Conservation (phyloP, 345 rosid species). For the Rhizophora mangle region DNA sequence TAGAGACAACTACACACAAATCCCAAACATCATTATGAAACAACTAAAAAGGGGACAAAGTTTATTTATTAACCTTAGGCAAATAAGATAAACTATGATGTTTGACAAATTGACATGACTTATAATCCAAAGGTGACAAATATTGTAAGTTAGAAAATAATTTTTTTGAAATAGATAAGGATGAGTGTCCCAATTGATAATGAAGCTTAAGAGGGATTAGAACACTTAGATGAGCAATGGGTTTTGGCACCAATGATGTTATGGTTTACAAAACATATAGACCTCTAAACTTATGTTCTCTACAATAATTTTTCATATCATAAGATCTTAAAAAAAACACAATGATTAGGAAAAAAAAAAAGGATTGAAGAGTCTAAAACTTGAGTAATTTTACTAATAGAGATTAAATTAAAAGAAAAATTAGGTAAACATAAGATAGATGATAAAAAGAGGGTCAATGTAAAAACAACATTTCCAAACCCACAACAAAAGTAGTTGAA, state of each 20-base stretch:
- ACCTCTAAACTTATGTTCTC: background rate
- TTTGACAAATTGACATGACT: background rate
- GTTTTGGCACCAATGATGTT: background rate
- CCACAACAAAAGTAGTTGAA: too few species aligned
- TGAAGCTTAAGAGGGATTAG: background rate
- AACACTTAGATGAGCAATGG: background rate
- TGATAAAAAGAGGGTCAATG: too few species aligned
- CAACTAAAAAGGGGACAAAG: too few species aligned
- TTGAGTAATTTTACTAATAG: background rate
- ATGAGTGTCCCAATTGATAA: background rate
- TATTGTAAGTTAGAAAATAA: background rate
- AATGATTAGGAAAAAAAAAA: background rate
- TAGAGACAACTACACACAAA: too few species aligned
- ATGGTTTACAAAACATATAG: background rate
- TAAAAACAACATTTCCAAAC: too few species aligned
- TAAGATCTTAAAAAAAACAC: constrained; percentile 1
- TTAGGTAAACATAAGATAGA: too few species aligned
- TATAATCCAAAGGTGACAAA: background rate
- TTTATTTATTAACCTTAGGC: too few species aligned
- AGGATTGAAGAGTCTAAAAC: background rate
- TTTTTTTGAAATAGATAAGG: background rate
- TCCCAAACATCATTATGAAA: too few species aligned
- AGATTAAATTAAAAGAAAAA: too few species aligned
- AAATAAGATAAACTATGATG: too few species aligned
- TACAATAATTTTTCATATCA: constrained; percentile 1